These are phyloP conservation scores for Penicillium frequentans DNA, from an alignment of 2,329 filamentous ascomycete genomes.

Conservation along the genomic window DNA sequence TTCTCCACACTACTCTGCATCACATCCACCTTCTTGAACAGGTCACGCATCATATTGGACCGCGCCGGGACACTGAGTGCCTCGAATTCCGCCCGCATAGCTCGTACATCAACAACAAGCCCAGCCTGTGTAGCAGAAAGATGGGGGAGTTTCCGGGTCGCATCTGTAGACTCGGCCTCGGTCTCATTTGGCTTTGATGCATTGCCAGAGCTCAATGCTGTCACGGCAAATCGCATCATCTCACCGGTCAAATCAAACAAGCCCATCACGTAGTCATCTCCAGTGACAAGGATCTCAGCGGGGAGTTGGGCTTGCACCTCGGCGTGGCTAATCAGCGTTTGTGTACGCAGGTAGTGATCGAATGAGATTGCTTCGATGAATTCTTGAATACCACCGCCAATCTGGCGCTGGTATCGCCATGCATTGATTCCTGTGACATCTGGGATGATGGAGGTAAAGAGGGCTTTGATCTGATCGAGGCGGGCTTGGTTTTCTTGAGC, in stretches of 20 bases:
- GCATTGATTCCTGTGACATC: slow-evolving; percentile 79
- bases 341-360: slow-evolving; percentile 78
- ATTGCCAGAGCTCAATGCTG: slow-evolving; percentile 75
- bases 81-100: slow-evolving; percentile 74
- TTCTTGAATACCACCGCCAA: slow-evolving; percentile 83
- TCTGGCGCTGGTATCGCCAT: slow-evolving; percentile 75
- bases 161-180: slow-evolving; percentile 2
- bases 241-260: slow-evolving; percentile 94
- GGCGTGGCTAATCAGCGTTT: slow-evolving; percentile 69
- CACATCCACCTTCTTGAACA: slow-evolving; percentile 77
- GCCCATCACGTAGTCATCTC: slow-evolving; percentile 85
- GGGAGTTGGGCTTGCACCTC: slow-evolving; percentile 53
- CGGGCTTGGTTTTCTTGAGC: slow-evolving; percentile 69
- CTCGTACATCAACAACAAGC: slow-evolving; percentile 80
- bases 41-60: slow-evolving; percentile 60
- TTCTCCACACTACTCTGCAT: slow-evolving; percentile 90
- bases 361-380: slow-evolving; percentile 91
- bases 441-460: slow-evolving; percentile 66
- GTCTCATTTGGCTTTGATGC: slow-evolving; percentile 39
- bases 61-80: slow-evolving; percentile 59
- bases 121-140: slow-evolving; percentile 50
- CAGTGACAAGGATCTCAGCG: slow-evolving; percentile 63
- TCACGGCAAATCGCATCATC: slow-evolving; percentile 94
- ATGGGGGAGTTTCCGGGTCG: slow-evolving; percentile 12
- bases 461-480: slow-evolving; percentile 67